A percentile compares a stretch with the other conserved stretches of the same genome.
Evolutionary conservation across 163 green algal species (phyloP).

Genomic region (Scenedesmus sp.): DNA sequence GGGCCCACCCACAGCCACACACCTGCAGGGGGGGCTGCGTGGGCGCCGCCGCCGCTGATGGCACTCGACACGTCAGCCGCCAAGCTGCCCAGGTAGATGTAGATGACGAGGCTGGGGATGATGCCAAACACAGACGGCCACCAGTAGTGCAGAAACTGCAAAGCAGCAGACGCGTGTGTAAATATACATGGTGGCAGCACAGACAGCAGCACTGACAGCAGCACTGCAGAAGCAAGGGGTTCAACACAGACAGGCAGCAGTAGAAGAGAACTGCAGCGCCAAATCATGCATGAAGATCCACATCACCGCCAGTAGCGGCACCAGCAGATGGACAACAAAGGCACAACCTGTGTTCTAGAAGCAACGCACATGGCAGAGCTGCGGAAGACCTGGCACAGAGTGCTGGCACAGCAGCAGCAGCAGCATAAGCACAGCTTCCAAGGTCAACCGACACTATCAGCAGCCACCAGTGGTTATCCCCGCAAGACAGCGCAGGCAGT

Average conservation of each 20-base stretch:
- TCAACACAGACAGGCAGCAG: too few relatives aligned
- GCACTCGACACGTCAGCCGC: constrained; percentile 25
- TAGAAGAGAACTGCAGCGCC: too few relatives aligned
- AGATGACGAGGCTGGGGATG: constrained; percentile 41
- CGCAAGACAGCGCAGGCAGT: too few relatives aligned
- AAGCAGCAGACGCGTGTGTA: not conserved
- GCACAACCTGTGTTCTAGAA: too few relatives aligned
- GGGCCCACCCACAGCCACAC: not conserved
- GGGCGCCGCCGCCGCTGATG: not conserved
- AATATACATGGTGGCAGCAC: not conserved
- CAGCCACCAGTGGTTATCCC: not conserved
- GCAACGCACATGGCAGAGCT: too few relatives aligned
- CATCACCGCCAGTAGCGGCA: too few relatives aligned
- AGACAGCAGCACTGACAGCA: too few relatives aligned
- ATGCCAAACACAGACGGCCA: constrained; percentile 44
- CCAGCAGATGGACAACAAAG: too few relatives aligned
- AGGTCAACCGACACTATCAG: too few relatives aligned
- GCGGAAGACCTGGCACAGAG: too few relatives aligned
- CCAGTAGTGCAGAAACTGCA: constrained; percentile 52
- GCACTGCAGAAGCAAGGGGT: too few relatives aligned
- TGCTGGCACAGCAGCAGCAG: not conserved
- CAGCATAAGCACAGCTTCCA: not conserved
- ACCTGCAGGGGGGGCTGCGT: constrained; percentile 34
- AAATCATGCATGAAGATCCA: too few relatives aligned
- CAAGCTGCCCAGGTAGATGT: constrained; percentile 33